Conservation (phyloP, 768 basidiomycete genomes). For the Leccinum arenicola region DNA sequence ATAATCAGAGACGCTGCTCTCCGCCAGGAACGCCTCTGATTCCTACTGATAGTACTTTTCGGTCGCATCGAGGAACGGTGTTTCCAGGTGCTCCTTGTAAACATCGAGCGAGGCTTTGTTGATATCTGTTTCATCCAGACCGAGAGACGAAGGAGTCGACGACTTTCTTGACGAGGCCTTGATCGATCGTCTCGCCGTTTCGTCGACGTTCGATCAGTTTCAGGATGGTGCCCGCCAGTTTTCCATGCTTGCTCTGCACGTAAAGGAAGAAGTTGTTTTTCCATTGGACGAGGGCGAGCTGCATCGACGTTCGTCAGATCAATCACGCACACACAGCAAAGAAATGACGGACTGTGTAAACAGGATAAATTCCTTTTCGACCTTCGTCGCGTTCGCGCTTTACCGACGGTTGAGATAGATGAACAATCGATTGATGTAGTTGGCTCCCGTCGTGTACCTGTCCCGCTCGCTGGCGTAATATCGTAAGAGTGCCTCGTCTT, state of each 20-base stretch:
- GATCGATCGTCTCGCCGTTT: conserved; percentile 92
- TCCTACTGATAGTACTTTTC: conserved; percentile 91
- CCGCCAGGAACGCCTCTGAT: conserved; percentile 84
- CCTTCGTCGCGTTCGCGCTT: conserved; percentile 98
- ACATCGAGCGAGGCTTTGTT: conserved; percentile 92
- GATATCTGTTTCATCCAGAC: conserved; percentile 88
- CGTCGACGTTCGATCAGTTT: conserved; percentile 90
- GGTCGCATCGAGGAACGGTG: conserved; percentile 84
- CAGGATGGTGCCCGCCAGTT: conserved; percentile 84
- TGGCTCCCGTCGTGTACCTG: conserved; percentile 94
- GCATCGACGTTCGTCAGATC: neutral
- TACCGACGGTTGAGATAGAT: conserved; percentile 98
- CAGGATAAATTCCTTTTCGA: conserved; percentile 88
- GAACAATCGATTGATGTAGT: conserved; percentile 96
- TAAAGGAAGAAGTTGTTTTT: conserved; percentile 85
- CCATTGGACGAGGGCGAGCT: conserved; percentile 97
- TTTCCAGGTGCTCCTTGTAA: conserved; percentile 89
- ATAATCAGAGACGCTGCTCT: conserved; percentile 91
- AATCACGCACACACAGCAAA: neutral
- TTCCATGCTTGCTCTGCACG: conserved; percentile 77
- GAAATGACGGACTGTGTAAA: conserved; percentile 79
- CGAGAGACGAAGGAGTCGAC: conserved; percentile 95
- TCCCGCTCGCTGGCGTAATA: conserved; percentile 96
- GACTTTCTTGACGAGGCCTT: conserved; percentile 89
- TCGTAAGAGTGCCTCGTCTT: conserved; percentile 83